Percentiles rank a stretch among this genome's conserved stretches.
phyloP scores from a whole-genome alignment of 495 filamentous ascomycete species.

The Aspergillus egyptiacus region DNA sequence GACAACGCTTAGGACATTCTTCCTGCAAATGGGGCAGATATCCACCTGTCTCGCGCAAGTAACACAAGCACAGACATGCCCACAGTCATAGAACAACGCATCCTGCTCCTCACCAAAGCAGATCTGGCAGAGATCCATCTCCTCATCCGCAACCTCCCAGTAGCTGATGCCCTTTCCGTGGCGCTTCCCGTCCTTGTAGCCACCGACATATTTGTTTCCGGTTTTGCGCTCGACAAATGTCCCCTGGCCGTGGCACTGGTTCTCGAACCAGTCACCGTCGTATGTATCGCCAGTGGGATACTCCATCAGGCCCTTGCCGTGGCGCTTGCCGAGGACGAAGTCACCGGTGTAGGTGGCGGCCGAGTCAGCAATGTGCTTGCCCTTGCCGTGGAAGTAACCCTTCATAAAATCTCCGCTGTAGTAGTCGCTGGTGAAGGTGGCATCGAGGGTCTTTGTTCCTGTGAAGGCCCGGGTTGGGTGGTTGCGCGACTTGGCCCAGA shows the following conservation, averaged over 20 bases:
- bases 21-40: constrained; percentile 59
- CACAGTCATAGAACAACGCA: constrained; percentile 59
- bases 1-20: constrained; percentile 51
- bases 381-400: constrained; percentile 46
- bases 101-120: constrained; percentile 60
- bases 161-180: constrained; percentile 59
- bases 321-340: constrained; percentile 47
- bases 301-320: constrained; percentile 51
- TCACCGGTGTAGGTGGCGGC: constrained; percentile 52
- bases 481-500: constrained; percentile 38
- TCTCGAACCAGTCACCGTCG: constrained; percentile 52
- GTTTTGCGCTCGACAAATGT: constrained; percentile 52
- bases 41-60: constrained; percentile 58
- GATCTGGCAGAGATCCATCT: constrained; percentile 56
- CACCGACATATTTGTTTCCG: constrained; percentile 59
- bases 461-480: constrained; percentile 44
- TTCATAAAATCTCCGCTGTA: constrained; percentile 45
- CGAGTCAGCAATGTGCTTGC: constrained; percentile 48
- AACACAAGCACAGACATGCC: constrained; percentile 59
- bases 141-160: constrained; percentile 58
- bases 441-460: constrained; percentile 37
- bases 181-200: constrained; percentile 56
- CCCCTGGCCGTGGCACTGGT: constrained; percentile 54
- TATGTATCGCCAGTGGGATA: constrained; percentile 61
- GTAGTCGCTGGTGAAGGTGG: constrained; percentile 44